These are phyloP conservation scores for Pterulicium gracile DNA, from an alignment of 1,284 basidiomycete species.

Conservation along the genomic window DNA sequence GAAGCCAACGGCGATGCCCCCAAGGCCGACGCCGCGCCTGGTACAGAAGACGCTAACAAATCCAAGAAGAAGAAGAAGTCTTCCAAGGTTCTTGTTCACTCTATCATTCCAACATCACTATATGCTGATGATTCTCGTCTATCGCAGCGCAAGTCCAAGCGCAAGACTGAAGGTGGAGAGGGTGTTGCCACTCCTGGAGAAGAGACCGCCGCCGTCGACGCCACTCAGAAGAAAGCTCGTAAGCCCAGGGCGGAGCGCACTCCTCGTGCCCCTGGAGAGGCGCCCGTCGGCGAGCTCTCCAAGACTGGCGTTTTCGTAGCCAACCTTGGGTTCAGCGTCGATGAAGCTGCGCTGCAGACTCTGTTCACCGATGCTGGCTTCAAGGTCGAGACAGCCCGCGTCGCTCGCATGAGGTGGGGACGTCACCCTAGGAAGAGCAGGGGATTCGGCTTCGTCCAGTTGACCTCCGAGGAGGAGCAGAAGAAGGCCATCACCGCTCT, in stretches of 20 bases:
- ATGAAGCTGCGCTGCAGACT: constrained; percentile 64
- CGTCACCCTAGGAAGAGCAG: constrained; percentile 71
- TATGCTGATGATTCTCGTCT: constrained; percentile 12
- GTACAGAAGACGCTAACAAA: constrained; percentile 47
- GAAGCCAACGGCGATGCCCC: constrained; percentile 69
- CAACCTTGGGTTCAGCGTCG: constrained; percentile 87
- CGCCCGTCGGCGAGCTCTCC: constrained; percentile 70
- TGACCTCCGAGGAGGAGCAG: constrained; percentile 76
- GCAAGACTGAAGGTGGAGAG: constrained; percentile 27
- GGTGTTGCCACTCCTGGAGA: constrained; percentile 22
- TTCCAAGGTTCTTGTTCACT: constrained; percentile 40
- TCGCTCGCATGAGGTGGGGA: constrained; percentile 77
- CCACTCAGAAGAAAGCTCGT: constrained; percentile 41
- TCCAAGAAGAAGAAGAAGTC: constrained; percentile 80
- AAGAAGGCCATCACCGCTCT: constrained; percentile 74
- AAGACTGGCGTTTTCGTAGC: constrained; percentile 88
- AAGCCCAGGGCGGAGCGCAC: constrained; percentile 50
- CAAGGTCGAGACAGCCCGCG: constrained; percentile 72
- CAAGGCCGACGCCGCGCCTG: constrained; percentile 37
- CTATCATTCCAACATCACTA: too few species aligned
- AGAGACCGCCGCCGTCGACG: constrained; percentile 23
- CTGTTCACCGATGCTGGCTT: constrained; percentile 81
- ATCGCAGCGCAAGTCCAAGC: constrained; percentile 47
- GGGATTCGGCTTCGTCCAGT: constrained; percentile 92
- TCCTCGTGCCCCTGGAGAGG: constrained; percentile 59